Evolutionary conservation across 2,329 filamentous ascomycete genomes (phyloP), one percentile per base, ranked within the genome.

Genomic region (Colletotrichum plurivorum): DNA sequence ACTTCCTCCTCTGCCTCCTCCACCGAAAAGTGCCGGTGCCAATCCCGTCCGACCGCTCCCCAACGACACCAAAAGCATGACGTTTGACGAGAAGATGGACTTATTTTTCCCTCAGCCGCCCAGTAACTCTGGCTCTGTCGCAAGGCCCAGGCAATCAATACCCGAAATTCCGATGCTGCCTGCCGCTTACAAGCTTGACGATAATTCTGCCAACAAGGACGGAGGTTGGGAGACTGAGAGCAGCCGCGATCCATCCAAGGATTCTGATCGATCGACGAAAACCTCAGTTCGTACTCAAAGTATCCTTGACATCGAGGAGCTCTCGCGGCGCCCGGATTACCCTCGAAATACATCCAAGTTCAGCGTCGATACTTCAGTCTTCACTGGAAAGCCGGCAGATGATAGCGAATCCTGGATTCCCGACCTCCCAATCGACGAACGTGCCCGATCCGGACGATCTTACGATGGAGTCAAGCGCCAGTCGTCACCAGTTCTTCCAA

Each of bases 31-130:
- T 65, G 79, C 82, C 18, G 78, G 79, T 25, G 73, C 77, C 16
- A 22, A 25, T 9, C 73, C 79, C 7, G 67, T 76, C 46, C 76
- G 84, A 16, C 79, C 86, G 18, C 79, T 82, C 6, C 84, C 86
- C 3, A 88, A 88, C 67, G 78, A 87, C 69, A 88, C 85, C 3
- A 85, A 84, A 76, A 89, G 85, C 74, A 89, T 89, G 87, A 88
- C 85, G 0, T 84, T 88, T 69, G 81, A 88, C 59, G 87, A 89
- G 73, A 89, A 89, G 75, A 86, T 89, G 78, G 78, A 81, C 2
- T 75, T 88, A 5, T 76, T 89, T 25, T 88, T 87, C 71, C 80
- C 84, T 4, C 75, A 51, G 2, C 54, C 77, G 8, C 76, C 82
- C 2, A 73, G 64, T 41, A 53, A 54, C 39, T 59, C 49, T 5